Conservation (phyloP, 2,329 filamentous ascomycete species). For the Colletotrichum agaves region DNA sequence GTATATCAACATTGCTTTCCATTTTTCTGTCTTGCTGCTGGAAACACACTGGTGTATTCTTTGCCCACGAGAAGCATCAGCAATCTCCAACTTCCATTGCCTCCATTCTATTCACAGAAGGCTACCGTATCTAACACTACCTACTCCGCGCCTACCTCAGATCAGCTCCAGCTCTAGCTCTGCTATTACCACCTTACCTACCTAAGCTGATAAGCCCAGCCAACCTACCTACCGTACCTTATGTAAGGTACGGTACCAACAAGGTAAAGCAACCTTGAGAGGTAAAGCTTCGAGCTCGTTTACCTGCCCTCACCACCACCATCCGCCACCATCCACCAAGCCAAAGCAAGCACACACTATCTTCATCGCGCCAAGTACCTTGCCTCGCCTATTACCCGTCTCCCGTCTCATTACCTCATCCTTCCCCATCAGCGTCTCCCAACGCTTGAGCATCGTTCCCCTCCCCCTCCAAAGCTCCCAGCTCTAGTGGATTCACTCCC, state of each 20-base stretch:
- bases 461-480: constrained; percentile 37
- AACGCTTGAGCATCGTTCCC: constrained; percentile 18
- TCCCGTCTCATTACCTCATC: constrained; percentile 31
- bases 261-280: no score
- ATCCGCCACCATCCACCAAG: background rate
- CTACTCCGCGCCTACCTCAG: background rate
- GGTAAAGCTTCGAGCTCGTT: no score
- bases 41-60: no score
- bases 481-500: constrained; percentile 36
- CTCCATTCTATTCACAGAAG: no score
- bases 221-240: background rate
- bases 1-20: no score
- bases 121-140: no score
- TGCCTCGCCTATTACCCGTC: background rate
- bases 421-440: constrained; percentile 20
- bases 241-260: no score
- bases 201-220: constrained; percentile 10
- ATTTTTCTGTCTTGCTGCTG: no score
- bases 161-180: background rate
- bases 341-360: background rate
- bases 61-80: no score
- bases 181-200: background rate
- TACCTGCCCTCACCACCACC: no score
- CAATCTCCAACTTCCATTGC: no score
- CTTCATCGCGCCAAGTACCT: background rate